Base-by-base conservation (phyloP, 768 basidiomycete species). In the Mycena albidolilacea region DNA sequence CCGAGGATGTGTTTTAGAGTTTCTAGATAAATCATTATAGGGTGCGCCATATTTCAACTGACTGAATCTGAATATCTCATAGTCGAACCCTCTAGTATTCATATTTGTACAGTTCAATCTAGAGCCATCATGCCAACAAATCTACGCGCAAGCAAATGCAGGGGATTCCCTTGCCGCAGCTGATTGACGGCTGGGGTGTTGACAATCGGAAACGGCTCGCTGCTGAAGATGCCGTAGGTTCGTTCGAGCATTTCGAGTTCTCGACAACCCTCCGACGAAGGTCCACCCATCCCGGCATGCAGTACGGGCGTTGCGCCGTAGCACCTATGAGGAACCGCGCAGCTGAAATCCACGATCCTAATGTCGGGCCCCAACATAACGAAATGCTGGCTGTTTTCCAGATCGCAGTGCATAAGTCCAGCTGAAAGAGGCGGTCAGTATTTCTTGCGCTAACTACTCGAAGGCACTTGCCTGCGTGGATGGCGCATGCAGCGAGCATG, bases 401-500 rank as follows among this genome's bases (percentile, higher is more conserved):
- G 55, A 17, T 64, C 60, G 69, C 61, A 41, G 58, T 76, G 75
- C 30, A 50, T 43, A 14, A 76, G 3, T 2, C 67, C 66, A 11
- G 66, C 75, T 76, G 21, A 23, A 43, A 9, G 2, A 35, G 48
- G 19, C 21, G 48, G 23, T 48, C 10, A 35, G 39, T 15, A 35
- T 12, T 14, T 30, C 23, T 9, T 23, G 52, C 9, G 19, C 0
- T 5, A 30, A 30, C 17, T 23, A 15, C 37, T 39, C 10, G n/a
- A 35, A n/a, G 0, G n/a, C 12, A 69, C 74, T 23, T 41, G 44
- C 74, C 74, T 1, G 11, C 4, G 57, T 76, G 75, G 10, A 76
- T 4, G 19, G 75, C 71, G 38, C 68, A 70, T 43, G 59, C 69
- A 6, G 75, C 75, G 30, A 76, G 66, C 70, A 76, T 76, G 30